Evolutionary conservation across 192 early-diverging fungal species (phyloP).

Genomic region (Entrophospora sp.): DNA sequence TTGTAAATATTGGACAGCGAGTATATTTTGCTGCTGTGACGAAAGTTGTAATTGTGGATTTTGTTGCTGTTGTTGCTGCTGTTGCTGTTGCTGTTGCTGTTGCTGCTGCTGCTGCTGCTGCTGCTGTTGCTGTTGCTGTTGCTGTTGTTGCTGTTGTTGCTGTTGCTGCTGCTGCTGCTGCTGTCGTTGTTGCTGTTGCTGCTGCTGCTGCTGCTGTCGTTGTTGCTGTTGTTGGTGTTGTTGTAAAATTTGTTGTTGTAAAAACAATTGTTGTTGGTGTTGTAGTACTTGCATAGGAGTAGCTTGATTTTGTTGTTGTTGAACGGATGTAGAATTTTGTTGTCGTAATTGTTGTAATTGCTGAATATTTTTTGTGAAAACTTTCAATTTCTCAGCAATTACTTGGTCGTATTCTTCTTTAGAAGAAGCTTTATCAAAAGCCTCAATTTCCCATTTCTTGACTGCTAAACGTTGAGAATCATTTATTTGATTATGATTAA

Average conservation of each 20-base stretch:
- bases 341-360: background rate
- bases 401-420: background rate
- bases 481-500: too few relatives aligned
- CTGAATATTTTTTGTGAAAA: background rate
- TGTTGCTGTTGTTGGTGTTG: background rate
- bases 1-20: too few relatives aligned
- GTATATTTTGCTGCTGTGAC: background rate
- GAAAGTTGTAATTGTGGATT: background rate
- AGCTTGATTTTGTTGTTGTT: too few relatives aligned
- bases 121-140: background rate
- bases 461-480: background rate
- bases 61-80: background rate
- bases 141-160: background rate
- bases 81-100: background rate
- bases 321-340: background rate
- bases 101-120: background rate
- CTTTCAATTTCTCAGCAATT: background rate
- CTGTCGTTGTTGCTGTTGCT: background rate
- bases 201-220: background rate
- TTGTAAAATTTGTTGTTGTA: background rate
- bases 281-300: conserved; percentile 41
- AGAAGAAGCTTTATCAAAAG: background rate
- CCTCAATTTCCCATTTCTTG: background rate
- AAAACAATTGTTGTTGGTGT: conserved; percentile 59
- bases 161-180: background rate